phyloP scores from a whole-genome alignment of 208 protist species.

The Trypanosoma grayi region DNA sequence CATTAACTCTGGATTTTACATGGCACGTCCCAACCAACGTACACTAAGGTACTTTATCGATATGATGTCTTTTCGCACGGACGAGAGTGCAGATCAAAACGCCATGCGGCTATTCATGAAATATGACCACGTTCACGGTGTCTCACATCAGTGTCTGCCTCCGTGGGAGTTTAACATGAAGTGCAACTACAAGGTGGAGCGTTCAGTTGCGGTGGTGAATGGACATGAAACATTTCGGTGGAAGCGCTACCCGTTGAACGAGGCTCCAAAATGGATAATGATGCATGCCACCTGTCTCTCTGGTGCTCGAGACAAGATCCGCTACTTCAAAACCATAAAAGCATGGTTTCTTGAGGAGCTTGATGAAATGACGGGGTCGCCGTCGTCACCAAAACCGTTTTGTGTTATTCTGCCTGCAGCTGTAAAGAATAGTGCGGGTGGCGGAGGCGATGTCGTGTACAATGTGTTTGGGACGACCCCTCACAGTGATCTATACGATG shows the following conservation, averaged over 20 bases:
- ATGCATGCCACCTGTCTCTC: slow-evolving; percentile 36
- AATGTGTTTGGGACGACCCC: slow-evolving; percentile 7
- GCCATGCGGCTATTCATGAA: slow-evolving; percentile 30
- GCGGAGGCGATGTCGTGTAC: neutral
- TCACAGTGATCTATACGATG: slow-evolving; percentile 20
- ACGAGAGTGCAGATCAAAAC: slow-evolving; percentile 26
- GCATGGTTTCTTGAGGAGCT: slow-evolving; percentile 35
- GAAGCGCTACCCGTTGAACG: slow-evolving; percentile 11
- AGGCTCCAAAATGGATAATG: slow-evolving; percentile 18
- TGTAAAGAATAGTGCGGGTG: neutral
- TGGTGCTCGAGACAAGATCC: slow-evolving; percentile 27
- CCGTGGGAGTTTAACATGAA: slow-evolving; percentile 33
- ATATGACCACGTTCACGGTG: slow-evolving; percentile 30
- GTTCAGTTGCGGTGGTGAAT: slow-evolving; percentile 2
- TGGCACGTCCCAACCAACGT: slow-evolving; percentile 5
- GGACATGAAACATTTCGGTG: slow-evolving; percentile 30
- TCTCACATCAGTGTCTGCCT: slow-evolving; percentile 24
- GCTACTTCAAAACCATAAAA: slow-evolving; percentile 28
- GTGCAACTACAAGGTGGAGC: slow-evolving; percentile 32
- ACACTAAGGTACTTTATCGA: slow-evolving; percentile 14
- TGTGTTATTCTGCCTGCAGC: slow-evolving; percentile 15
- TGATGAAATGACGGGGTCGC: slow-evolving; percentile 18
- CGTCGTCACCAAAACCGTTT: slow-evolving; percentile 17
- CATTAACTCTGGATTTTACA: slow-evolving; percentile 38
- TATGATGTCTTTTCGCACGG: slow-evolving; percentile 27